Base-by-base conservation (phyloP, 176 grass and related monocot genomes). In the Puccinellia tenuiflora region DNA sequence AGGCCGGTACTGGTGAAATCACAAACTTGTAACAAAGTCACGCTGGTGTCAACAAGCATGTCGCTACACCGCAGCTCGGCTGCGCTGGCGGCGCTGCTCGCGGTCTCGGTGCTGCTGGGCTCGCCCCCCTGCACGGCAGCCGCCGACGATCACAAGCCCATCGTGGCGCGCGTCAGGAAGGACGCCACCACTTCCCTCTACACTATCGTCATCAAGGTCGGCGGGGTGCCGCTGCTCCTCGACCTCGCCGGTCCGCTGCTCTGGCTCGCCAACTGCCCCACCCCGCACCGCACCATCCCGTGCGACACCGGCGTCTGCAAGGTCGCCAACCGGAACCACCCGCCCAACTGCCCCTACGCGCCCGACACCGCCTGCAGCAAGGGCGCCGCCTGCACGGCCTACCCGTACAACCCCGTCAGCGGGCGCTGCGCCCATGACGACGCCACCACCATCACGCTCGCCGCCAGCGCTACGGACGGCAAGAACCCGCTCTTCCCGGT, bases 201-300 rank as follows among this genome's bases (percentile, higher is more conserved):
- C n/a, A n/a, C n/a, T n/a, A n/a, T n/a, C n/a, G n/a, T n/a, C n/a
- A 42, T 81, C 85, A 66, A 81, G 18, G 21, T 34, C 68, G 68
- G 65, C 55, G 83, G 52, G 0, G 46, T 50, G 33, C 78, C 68
- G 45, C 69, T 86, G 2, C 56, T 86, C 33, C 17, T 86, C 17
- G 68, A 86, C 57, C 78, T 86, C 69, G 65, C 63, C 59, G 73
- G 39, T 16, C 53, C 52, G 33, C 17, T 80, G 67, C 21, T 82
- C 70, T 82, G 88, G 88, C 72, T 77, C 10, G 48, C 43, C 17
- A 68, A 68, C 65, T 90, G 77, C n/a, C n/a, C n/a, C n/a, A n/a
- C n/a, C n/a, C n/a, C n/a, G n/a, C n/a, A n/a, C n/a, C n/a, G n/a
- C n/a, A n/a, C n/a, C n/a, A n/a, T n/a, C n/a, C n/a, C n/a, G n/a